These are phyloP conservation scores for Candida pseudoglaebosa DNA, from an alignment of 805 yeast species.

Conservation along the genomic window DNA sequence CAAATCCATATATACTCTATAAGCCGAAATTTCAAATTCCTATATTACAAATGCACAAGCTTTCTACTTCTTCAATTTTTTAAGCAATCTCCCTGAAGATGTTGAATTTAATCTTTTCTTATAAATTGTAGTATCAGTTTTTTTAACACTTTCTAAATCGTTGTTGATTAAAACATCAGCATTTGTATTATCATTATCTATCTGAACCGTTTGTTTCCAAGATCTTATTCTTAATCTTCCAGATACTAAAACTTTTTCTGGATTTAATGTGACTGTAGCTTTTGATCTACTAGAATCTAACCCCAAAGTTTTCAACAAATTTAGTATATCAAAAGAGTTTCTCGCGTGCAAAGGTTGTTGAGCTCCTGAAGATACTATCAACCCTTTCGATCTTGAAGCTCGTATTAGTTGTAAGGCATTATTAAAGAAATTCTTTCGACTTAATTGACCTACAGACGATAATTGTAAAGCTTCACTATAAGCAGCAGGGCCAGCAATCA, in stretches of 20 bases:
- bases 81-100: conserved; percentile 22
- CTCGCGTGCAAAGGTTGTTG: conserved; percentile 53
- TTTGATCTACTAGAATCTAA: conserved; percentile 60
- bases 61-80: conserved; percentile 12
- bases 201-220: conserved; percentile 68
- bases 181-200: conserved; percentile 39
- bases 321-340: conserved; percentile 62
- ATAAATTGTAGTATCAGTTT: conserved; percentile 15
- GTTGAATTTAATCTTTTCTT: conserved; percentile 20
- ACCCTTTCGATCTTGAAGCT: conserved; percentile 76
- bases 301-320: conserved; percentile 65
- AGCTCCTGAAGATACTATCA: conserved; percentile 79
- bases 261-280: conserved; percentile 53
- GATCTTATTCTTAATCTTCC: conserved; percentile 73
- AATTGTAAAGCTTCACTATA: conserved; percentile 13
- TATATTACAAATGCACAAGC: too few species aligned
- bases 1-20: too few species aligned
- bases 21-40: too few species aligned
- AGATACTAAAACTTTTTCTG: conserved; percentile 62
- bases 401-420: conserved; percentile 73
- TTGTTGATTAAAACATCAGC: conserved; percentile 28
- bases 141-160: conserved; percentile 14
- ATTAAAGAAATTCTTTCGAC: conserved; percentile 61
- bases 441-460: conserved; percentile 25
- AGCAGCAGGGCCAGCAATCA: conserved; percentile 37